Evolutionary conservation across 331 rosid genomes (phyloP), one percentile per base, ranked within the genome.

Genomic region (Quercus phellos): DNA sequence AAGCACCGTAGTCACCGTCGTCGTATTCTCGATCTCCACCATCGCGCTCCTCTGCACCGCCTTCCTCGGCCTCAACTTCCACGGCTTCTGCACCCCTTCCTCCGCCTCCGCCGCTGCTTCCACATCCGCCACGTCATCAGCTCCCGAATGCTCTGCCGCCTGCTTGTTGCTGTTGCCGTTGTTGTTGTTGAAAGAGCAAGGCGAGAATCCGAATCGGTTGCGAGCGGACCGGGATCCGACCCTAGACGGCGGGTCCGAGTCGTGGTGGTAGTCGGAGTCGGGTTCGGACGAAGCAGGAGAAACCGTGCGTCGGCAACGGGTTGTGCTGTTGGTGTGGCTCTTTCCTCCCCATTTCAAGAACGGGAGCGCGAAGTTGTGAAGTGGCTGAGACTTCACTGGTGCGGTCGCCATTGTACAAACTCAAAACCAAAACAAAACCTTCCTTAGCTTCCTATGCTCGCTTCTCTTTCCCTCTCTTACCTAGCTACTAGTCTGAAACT

Each of bases 281-380:
- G 30, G 81, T 56, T 0, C 82, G 85, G 87, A 77, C 34, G 87
- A 80, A 13, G 80, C 89, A 18, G 86, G 87, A 17, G 89, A 81
- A 72, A 76, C 56, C 5, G 86, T 68, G 14, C 92, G 93, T 73
- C 93, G 99, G 78, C 53, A 63, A 73, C 84, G 94, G 75, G 81
- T 84, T 77, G 63, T 70, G 61, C 76, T 42, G 81, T 81, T 86
- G 55, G 90, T 81, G 68, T 85, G 87, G 72, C 85, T 89, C 85
- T 89, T 90, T 46, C 85, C 91, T 0, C 99, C 97, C 98, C 99
- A 95, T 81, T 90, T 91, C 32, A 95, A 72, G 72, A 84, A 90
- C 13, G 96, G 85, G 2, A 92, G 83, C 13, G 98, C 53, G 84
- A 95, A 95, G 87, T 95, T 95, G 89, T 95, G 98, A 56, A 95